Evolutionary conservation across 1,284 basidiomycete genomes (phyloP).

Genomic region (Cryptococcus sp.): DNA sequence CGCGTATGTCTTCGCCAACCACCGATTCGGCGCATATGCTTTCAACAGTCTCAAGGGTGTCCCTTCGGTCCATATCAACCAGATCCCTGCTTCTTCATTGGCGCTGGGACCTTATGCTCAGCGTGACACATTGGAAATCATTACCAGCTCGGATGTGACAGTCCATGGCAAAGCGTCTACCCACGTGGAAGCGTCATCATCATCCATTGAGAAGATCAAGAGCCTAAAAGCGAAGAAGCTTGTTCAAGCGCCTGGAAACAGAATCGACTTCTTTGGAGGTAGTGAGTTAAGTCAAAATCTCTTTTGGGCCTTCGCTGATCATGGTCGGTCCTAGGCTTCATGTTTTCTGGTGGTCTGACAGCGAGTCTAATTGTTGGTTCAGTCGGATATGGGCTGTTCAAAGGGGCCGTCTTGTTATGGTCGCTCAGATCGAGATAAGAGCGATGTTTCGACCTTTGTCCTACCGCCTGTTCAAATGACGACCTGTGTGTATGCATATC

Average conservation of each 20-base stretch:
- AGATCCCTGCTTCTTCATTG: not conserved
- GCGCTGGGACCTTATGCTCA: not conserved
- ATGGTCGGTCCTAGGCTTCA: not conserved
- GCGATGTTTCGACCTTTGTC: no score
- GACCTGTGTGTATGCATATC: no score
- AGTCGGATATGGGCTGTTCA: not conserved
- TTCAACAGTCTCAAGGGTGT: not conserved
- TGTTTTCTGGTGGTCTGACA: not conserved
- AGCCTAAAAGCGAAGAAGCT: not conserved
- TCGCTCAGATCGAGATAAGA: not conserved
- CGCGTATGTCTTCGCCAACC: not conserved
- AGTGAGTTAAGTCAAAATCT: not conserved
- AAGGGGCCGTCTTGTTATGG: not conserved
- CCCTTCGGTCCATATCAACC: not conserved
- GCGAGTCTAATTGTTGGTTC: not conserved
- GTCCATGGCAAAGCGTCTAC: not conserved
- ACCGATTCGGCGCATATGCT: not conserved
- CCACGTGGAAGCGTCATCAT: not conserved
- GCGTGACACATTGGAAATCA: not conserved
- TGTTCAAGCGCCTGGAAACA: not conserved
- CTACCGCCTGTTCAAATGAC: no score
- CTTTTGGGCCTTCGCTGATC: not conserved
- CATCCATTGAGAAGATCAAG: not conserved
- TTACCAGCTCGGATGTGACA: not conserved
- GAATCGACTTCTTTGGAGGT: not conserved